phyloP scores from a whole-genome alignment of 176 grass and related monocot species.

The Cymbopogon citratus region DNA sequence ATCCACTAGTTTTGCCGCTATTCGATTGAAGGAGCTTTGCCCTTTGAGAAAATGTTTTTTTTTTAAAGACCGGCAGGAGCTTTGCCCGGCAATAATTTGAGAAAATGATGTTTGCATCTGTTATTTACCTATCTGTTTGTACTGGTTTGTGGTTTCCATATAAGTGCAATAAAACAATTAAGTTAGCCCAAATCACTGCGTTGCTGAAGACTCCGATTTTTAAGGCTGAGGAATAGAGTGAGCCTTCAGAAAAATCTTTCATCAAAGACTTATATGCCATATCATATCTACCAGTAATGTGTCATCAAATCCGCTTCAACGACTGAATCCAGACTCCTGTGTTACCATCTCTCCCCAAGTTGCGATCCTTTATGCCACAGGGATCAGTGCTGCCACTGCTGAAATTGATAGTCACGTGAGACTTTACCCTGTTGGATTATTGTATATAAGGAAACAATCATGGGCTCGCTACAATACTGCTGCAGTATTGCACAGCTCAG shows the following conservation, averaged over 20 bases:
- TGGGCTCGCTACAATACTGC: too few species aligned
- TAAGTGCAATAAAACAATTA: background rate
- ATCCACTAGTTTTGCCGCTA: background rate
- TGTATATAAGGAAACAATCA: too few species aligned
- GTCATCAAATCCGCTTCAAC: conserved; percentile 20
- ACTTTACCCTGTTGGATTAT: background rate
- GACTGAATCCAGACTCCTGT: background rate
- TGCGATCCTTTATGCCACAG: conserved; percentile 28
- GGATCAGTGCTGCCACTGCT: conserved; percentile 48
- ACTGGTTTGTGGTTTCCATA: background rate
- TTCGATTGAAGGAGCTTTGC: background rate
- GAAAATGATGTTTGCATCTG: background rate
- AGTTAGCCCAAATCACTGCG: background rate
- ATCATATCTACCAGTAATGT: conserved; percentile 40
- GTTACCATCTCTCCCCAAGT: conserved; percentile 29
- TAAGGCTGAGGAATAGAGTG: too few species aligned
- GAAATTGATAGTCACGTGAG: background rate
- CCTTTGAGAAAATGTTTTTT: background rate
- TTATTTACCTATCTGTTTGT: background rate
- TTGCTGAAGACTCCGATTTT: background rate
- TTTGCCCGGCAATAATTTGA: background rate
- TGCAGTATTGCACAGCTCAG: background rate
- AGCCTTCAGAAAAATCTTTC: conserved; percentile 61
- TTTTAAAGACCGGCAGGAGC: background rate
- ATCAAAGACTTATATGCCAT: conserved; percentile 37